Base-by-base conservation (phyloP, 192 early-diverging fungal species). In the Thoreauomyces humboldtii region DNA sequence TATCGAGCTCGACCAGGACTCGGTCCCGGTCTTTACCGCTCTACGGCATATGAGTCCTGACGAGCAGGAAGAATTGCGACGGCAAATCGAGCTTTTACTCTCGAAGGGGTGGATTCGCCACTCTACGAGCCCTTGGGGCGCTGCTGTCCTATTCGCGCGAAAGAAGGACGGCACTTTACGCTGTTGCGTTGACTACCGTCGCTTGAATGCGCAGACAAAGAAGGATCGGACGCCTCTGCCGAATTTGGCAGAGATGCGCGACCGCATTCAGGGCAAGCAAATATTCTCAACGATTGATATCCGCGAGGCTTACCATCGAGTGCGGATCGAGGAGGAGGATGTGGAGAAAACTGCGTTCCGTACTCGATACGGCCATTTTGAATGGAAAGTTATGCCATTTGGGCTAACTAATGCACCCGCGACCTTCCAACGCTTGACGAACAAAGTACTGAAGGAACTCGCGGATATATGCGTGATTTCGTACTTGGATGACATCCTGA, bases 311-410 rank as follows among this genome's bases (percentile, higher is more conserved):
- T 57, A 57, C 55, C 55, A 57, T 21, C 27, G 55, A 7, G 11
- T 57, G 9, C 22, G 14, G 15, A 36, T 57, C 27, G 34, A 1
- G 14, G n/a, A 4, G 3, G 33, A 57, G 35, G 55, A 57, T 35
- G 12, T 14, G 2, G 55, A 57, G 19, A 57, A 57, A 27, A 57
- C 55, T 14, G 55, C 55, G 9, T 24, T 57, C 25, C 55, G 55
- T n/a, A 57, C 55, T 19, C 55, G 34, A 22, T 57, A 60, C 47
- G 72, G 72, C 9, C 66, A 58, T 21, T 90, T 52, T 58, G 72
- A 88, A 55, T 87, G 69, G 41, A 31, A 62, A 0, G 84, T 87
- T n/a, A 54, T 90, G 38, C 86, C 85, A 0, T 86, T 87, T 57
- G 86, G 87, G 0, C 50, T 89, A 1, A 75, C 71, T 19, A 88